Evolutionary conservation across 371 early-diverging fungal genomes (phyloP).

Genomic region (Apophysomyces variabilis): DNA sequence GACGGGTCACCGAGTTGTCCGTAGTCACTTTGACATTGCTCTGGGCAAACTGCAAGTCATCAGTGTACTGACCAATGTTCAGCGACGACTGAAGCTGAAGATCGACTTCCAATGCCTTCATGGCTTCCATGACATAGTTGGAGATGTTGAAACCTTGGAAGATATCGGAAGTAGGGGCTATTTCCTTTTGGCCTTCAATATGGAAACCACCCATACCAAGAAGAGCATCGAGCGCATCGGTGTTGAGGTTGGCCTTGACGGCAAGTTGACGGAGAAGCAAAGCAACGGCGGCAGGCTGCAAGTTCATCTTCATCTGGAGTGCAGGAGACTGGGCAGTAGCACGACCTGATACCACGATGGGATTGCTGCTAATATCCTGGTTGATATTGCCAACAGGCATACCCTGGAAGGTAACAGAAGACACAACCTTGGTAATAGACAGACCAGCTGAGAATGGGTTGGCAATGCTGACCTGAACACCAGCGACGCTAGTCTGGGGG

Average conservation of each 20-base stretch:
- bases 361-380: slow-evolving; percentile 43
- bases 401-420: slow-evolving; percentile 49
- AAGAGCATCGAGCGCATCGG: slow-evolving; percentile 51
- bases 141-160: slow-evolving; percentile 53
- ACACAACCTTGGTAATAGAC: slow-evolving; percentile 47
- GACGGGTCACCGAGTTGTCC: slow-evolving; percentile 45
- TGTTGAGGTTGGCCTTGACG: slow-evolving; percentile 44
- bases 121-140: slow-evolving; percentile 50
- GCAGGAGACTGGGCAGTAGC: slow-evolving; percentile 36
- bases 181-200: slow-evolving; percentile 39
- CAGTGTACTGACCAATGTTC: slow-evolving; percentile 56
- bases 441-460: slow-evolving; percentile 60
- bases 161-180: slow-evolving; percentile 36
- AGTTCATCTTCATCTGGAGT: slow-evolving; percentile 42
- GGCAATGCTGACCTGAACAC: slow-evolving; percentile 52
- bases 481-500: slow-evolving; percentile 43
- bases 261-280: slow-evolving; percentile 52
- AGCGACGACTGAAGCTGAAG: slow-evolving; percentile 49
- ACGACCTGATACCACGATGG: slow-evolving; percentile 40
- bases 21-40: slow-evolving; percentile 45
- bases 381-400: slow-evolving; percentile 56
- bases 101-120: slow-evolving; percentile 54
- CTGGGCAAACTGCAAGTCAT: slow-evolving; percentile 51
- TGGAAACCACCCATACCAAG: slow-evolving; percentile 47
- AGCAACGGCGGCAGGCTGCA: slow-evolving; percentile 45